Evolutionary conservation across 2,329 filamentous ascomycete genomes (phyloP).

Genomic region (Xylariaceae sp.): DNA sequence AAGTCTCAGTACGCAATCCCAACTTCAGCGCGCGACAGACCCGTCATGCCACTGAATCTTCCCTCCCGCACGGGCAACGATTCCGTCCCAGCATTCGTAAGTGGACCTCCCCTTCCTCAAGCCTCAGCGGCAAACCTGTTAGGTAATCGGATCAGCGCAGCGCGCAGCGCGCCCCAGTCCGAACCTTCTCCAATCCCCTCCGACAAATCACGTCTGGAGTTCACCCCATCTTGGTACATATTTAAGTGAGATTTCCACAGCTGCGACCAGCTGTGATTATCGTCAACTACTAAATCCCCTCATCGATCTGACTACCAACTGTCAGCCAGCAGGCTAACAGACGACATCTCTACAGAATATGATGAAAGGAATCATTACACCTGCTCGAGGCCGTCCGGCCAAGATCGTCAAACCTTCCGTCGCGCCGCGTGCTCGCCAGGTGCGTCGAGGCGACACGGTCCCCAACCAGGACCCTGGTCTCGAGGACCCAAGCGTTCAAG

Average conservation of each 20-base stretch:
- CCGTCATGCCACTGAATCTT: too few species aligned
- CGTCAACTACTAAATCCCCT: slow-evolving; percentile 21
- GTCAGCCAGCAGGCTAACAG: slow-evolving; percentile 31
- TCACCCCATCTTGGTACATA: neutral
- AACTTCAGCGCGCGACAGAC: too few species aligned
- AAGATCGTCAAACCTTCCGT: slow-evolving; percentile 41
- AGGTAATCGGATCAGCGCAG: neutral
- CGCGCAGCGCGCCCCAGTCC: neutral
- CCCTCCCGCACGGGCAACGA: too few species aligned
- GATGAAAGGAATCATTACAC: slow-evolving; percentile 36
- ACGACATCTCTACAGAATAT: slow-evolving; percentile 18
- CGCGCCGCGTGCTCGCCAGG: slow-evolving; percentile 28
- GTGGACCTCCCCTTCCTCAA: neutral
- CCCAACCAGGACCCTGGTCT: slow-evolving; percentile 33
- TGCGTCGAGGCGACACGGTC: slow-evolving; percentile 30
- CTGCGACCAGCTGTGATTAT: slow-evolving; percentile 31
- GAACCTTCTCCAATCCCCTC: neutral
- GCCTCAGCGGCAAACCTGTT: neutral
- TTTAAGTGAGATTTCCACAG: slow-evolving; percentile 20
- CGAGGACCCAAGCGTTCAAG: slow-evolving; percentile 26
- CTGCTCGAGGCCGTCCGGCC: slow-evolving; percentile 36
- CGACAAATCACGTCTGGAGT: neutral
- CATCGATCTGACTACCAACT: slow-evolving; percentile 31
- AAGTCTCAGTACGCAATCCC: too few species aligned
- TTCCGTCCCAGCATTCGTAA: too few species aligned